Conservation (phyloP, 2,329 filamentous ascomycete species). For the Sclerotinia nivalis region DNA sequence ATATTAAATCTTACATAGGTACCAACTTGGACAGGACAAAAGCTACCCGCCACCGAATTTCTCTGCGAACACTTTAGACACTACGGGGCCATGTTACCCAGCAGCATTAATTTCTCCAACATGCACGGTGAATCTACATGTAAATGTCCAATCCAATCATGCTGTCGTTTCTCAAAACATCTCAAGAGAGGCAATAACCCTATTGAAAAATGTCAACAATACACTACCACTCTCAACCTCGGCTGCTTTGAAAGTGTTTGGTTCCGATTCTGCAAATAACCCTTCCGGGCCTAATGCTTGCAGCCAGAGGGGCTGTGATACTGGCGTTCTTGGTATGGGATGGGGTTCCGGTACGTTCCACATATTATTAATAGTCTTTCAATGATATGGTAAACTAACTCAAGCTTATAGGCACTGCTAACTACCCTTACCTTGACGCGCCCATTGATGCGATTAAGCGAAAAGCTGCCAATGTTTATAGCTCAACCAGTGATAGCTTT, state of each 20-base stretch:
- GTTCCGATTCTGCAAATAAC: conserved; percentile 54
- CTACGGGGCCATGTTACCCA: conserved; percentile 57
- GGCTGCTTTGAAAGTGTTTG: conserved; percentile 48
- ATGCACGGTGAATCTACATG: conserved; percentile 69
- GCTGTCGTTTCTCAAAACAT: conserved; percentile 52
- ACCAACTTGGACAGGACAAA: conserved; percentile 59
- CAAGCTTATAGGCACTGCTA: conserved; percentile 63
- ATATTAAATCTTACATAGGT: conserved; percentile 36
- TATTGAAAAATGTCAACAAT: conserved; percentile 64
- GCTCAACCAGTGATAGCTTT: conserved; percentile 64
- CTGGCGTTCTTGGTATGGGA: conserved; percentile 68
- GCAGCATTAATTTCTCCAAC: conserved; percentile 58
- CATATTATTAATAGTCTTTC: conserved; percentile 47
- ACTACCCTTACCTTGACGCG: conserved; percentile 75
- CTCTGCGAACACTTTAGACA: conserved; percentile 57
- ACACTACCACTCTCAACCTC: conserved; percentile 50
- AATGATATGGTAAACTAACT: conserved; percentile 26
- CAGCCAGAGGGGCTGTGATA: conserved; percentile 55
- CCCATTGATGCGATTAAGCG: conserved; percentile 70
- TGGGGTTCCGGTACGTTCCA: conserved; percentile 78
- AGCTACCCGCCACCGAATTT: conserved; percentile 59
- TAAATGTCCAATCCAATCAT: conserved; percentile 58
- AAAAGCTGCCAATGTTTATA: conserved; percentile 57
- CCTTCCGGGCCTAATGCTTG: conserved; percentile 66
- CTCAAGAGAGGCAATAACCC: conserved; percentile 56